Conservation (phyloP, 495 filamentous ascomycete species). For the Penicillium angulare region DNA sequence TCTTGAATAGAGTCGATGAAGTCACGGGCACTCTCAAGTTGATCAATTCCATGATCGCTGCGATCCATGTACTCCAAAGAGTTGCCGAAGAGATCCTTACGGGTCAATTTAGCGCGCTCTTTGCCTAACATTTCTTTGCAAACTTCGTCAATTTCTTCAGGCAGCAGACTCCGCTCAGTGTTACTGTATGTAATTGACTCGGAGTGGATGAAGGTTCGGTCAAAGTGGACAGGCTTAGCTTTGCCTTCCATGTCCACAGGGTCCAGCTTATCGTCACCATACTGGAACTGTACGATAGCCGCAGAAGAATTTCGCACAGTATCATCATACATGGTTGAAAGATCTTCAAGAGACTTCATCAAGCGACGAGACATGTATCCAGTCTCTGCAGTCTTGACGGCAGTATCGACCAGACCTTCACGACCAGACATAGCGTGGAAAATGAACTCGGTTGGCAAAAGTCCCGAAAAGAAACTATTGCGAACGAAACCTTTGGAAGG, state of each 20-base stretch:
- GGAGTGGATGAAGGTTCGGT: constrained; percentile 85
- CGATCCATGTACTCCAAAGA: constrained; percentile 62
- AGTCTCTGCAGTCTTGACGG: constrained; percentile 97
- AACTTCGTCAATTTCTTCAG: constrained; percentile 67
- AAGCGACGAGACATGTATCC: constrained; percentile 98
- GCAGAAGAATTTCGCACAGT: constrained; percentile 87
- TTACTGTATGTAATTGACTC: constrained; percentile 77
- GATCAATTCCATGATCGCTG: constrained; percentile 69
- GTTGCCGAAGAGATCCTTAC: constrained; percentile 52
- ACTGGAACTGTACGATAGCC: constrained; percentile 92
- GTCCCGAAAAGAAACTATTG: constrained; percentile 96
- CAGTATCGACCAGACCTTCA: constrained; percentile 99
- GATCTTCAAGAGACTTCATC: constrained; percentile 97
- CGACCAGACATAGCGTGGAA: constrained; percentile 98
- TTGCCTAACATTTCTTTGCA: constrained; percentile 62
- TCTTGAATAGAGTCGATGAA: constrained; percentile 76
- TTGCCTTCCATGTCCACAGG: constrained; percentile 97
- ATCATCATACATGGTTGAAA: constrained; percentile 87
- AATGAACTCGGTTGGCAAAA: constrained; percentile 86
- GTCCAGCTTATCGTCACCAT: constrained; percentile 91
- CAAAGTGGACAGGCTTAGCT: constrained; percentile 89
- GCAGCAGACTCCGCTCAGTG: constrained; percentile 64
- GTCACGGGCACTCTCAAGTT: constrained; percentile 77
- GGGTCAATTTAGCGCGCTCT: constrained; percentile 62
- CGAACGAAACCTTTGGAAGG: constrained; percentile 94